These are phyloP conservation scores for Pseudocercospora cruenta DNA, from an alignment of 2,329 filamentous ascomycete genomes.

Conservation along the genomic window DNA sequence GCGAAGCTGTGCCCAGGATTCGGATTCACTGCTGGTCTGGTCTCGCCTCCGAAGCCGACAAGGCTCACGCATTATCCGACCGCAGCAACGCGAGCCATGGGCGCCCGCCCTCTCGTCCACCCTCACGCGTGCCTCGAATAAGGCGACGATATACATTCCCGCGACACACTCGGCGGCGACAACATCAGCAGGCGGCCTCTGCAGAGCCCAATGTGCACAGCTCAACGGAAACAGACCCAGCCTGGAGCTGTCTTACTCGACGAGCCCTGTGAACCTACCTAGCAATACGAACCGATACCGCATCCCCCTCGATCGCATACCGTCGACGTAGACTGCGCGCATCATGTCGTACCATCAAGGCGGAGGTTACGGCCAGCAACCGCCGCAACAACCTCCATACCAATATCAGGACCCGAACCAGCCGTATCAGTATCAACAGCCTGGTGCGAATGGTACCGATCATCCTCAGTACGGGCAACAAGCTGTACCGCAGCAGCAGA, in stretches of 20 bases:
- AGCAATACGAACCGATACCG: constrained; percentile 19
- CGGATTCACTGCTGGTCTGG: not conserved
- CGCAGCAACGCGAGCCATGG: constrained; percentile 7
- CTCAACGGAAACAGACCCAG: constrained; percentile 15
- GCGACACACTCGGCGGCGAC: constrained; percentile 1
- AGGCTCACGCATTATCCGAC: constrained; percentile 1
- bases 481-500: constrained; percentile 12
- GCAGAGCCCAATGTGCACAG: constrained; percentile 13
- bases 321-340: not conserved
- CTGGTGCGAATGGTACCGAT: constrained; percentile 33
- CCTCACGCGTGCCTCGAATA: constrained; percentile 1
- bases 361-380: constrained; percentile 46
- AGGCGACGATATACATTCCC: not conserved
- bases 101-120: not conserved
- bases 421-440: constrained; percentile 31
- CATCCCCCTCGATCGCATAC: constrained; percentile 9
- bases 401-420: constrained; percentile 32
- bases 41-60: not conserved
- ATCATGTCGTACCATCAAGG: constrained; percentile 62
- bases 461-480: constrained; percentile 26
- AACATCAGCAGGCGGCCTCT: not conserved
- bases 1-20: not conserved
- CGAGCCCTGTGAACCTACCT: constrained; percentile 12
- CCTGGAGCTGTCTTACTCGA: constrained; percentile 10
- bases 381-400: constrained; percentile 20